phyloP scores from a whole-genome alignment of 2,329 filamentous ascomycete genomes.

The Penicillium paneum region DNA sequence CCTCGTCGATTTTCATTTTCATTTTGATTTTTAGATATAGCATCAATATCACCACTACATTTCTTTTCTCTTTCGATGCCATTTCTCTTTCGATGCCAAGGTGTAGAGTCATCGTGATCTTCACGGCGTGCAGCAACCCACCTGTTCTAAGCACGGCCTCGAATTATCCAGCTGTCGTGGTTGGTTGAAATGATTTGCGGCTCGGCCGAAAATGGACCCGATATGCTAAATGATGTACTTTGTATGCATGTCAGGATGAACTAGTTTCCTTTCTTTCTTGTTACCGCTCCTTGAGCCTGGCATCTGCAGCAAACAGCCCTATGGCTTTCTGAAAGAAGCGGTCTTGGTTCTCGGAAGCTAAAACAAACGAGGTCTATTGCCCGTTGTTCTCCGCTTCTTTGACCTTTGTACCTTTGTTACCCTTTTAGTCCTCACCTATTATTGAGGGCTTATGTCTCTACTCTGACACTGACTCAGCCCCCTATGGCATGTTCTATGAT shows the following conservation, averaged over 20 bases:
- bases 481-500: neutral
- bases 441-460: neutral
- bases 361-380: neutral
- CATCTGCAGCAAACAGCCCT: constrained; percentile 8
- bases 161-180: neutral
- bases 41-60: neutral
- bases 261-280: neutral
- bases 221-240: neutral
- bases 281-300: constrained; percentile 7
- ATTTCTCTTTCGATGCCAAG: constrained; percentile 4
- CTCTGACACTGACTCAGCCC: neutral
- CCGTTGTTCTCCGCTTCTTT: neutral
- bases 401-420: neutral
- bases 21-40: neutral
- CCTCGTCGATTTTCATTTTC: neutral
- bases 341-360: neutral
- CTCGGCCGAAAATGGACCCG: neutral
- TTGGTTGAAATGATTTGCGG: constrained; percentile 4
- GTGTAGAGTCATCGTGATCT: constrained; percentile 7
- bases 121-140: constrained; percentile 5
- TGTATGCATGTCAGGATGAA: constrained; percentile 4
- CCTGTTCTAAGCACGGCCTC: neutral
- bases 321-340: constrained; percentile 5
- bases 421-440: neutral
- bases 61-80: neutral